Base-by-base conservation (phyloP, 148 eudicot species). In the Camellia japonica region DNA sequence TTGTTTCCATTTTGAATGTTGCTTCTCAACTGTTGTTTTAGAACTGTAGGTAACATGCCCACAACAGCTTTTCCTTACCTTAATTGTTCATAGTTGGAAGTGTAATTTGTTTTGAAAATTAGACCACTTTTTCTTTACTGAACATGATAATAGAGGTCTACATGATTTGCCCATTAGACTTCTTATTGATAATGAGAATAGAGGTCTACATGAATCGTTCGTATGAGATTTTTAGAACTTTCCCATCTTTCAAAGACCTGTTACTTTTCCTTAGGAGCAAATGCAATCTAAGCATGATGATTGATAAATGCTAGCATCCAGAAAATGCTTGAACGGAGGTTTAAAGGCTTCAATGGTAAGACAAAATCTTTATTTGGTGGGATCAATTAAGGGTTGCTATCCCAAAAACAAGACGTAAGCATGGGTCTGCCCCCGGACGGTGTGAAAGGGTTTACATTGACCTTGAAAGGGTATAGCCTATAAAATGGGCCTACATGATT, bases 1-100 rank as follows among this genome's bases (percentile, higher is more conserved):
- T 41, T 65, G 62, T 66, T 78, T 43, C 76, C 73, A 12, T 70
- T 15, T 73, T 67, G 61, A 49, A 74, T 42, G 41, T 10, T 54
- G 18, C 56, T 47, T 78, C 61, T 65, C 20, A 71, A 51, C 13
- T 62, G 16, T 52, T 46, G 59, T 52, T 71, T 18, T 51, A 38
- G 61, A 43, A 51, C 70, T 13, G 12, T 41, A 64, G 8, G 15
- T 30, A 6, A 14, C 79, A 77, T 14, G 15, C 16, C 15, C 42
- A 51, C 46, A 4, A 18, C 74, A 20, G 12, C 23, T n/a, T 49
- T 71, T 51, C 23, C 44, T 73, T 43, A 7, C 63, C 15, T 56
- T 41, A 74, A 15, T 42, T 38, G 58, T 18, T 74, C 51, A 5
- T 41, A 7, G 13, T 42, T 58, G 15, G 30, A 58, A 41, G 6